Evolutionary conservation across 2,329 filamentous ascomycete species (phyloP), one percentile per base, ranked within the genome.

Genomic region (Fusarium musae): DNA sequence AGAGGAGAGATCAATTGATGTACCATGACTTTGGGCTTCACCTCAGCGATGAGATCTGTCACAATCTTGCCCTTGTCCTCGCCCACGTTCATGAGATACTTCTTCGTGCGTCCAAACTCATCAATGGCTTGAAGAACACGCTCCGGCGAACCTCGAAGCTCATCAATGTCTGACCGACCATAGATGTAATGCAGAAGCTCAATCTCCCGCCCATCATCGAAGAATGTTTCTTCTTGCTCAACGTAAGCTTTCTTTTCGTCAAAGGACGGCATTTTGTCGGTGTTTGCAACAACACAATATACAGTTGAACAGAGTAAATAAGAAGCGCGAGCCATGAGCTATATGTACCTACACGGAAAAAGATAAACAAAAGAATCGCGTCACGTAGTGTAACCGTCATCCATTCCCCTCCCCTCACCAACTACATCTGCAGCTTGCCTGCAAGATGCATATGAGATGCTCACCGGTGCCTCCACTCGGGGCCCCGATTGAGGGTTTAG

Each of bases 51-150:
- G 43, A 95, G 81, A 36, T 92, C 86, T 13, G 87, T 87, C 4
- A 96, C 89, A 59, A 94, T 91, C 70, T 86, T 87, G 52, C 92
- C 93, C 82, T 96, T 96, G 77, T 90, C 86, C 74, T 91, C 87
- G 44, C 93, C 93, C 4, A 96, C 89, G 73, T 95, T 96, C 91
- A 96, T 96, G 58, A 96, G 87, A 71, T 92, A 93, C 79, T 91
- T 93, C 69, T 89, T 86, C 6, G 87, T 90, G 19, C 75, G 76
- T 23, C 78, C 83, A 75, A 81, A 96, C 59, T 92, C 88, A 77
- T 96, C 92, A 79, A 96, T 94, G 34, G 89, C 89, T 32, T 86
- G 84, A 1, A 95, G 84, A 3, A 96, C 88, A 63, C 86, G 87
- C 21, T 86, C 78, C 0, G 93, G 93, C 26, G 89, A 90, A 26